These are phyloP conservation scores for Tephrocybe sp. DNA, from an alignment of 768 basidiomycete species.

Conservation along the genomic window DNA sequence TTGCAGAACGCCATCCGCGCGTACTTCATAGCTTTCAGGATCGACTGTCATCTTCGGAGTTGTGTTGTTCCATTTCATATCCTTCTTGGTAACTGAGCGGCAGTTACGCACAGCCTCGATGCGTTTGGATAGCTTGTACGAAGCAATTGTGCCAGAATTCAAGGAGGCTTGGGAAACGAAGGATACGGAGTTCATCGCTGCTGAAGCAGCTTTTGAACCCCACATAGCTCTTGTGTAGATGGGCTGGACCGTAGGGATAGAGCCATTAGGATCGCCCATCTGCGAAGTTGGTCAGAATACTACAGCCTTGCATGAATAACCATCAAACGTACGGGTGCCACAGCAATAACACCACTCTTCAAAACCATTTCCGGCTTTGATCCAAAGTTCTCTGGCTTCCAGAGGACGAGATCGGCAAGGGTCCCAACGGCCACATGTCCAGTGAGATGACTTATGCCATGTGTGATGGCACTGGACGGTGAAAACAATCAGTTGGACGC, in stretches of 20 bases:
- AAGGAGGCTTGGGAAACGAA: constrained; percentile 84
- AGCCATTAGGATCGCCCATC: constrained; percentile 97
- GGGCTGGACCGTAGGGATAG: constrained; percentile 95
- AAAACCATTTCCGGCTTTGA: constrained; percentile 91
- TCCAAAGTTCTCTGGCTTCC: constrained; percentile 94
- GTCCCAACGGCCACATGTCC: constrained; percentile 81
- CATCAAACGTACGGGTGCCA: constrained; percentile 64
- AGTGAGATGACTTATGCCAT: constrained; percentile 85
- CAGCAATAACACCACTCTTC: constrained; percentile 92
- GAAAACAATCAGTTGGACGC: background rate
- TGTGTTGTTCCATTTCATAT: constrained; percentile 91
- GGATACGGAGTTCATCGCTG: constrained; percentile 78
- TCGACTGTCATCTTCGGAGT: constrained; percentile 87
- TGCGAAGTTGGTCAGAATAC: constrained; percentile 25
- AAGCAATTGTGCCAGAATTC: constrained; percentile 50
- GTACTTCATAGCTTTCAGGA: constrained; percentile 88
- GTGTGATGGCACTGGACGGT: constrained; percentile 75
- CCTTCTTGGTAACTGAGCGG: constrained; percentile 71
- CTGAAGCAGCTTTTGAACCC: constrained; percentile 76
- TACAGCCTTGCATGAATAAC: background rate
- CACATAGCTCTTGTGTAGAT: constrained; percentile 89
- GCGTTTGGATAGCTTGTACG: constrained; percentile 70
- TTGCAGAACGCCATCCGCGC: constrained; percentile 72
- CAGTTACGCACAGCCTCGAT: constrained; percentile 76
- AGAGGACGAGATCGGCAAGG: constrained; percentile 92